A percentile compares a stretch with the other conserved stretches of the same genome.
phyloP scores from a whole-genome alignment of 345 rosid species.

The Mangifera indica region DNA sequence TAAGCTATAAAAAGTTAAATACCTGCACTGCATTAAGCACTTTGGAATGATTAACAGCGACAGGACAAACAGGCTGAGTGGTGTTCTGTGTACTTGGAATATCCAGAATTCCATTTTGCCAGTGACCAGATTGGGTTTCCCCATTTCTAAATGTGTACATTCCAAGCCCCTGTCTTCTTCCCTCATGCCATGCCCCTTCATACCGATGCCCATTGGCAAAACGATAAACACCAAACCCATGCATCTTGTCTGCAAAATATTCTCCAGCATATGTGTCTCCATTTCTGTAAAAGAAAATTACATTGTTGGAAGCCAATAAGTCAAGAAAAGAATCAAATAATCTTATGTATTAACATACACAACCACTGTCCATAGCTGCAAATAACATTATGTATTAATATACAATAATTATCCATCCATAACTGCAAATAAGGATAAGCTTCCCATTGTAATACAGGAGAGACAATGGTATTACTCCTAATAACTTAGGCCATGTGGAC shows the following conservation, averaged over 20 bases:
- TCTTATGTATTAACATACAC: background rate
- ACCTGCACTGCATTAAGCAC: slow-evolving; percentile 93
- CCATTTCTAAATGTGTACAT: slow-evolving; percentile 95
- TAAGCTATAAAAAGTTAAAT: background rate
- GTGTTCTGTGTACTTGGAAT: slow-evolving; percentile 79
- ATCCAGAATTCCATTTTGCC: slow-evolving; percentile 87
- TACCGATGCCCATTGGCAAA: slow-evolving; percentile 90
- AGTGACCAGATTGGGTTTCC: slow-evolving; percentile 93
- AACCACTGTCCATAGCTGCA: background rate
- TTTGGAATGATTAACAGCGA: slow-evolving; percentile 85
- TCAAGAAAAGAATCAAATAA: background rate
- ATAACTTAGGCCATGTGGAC: background rate
- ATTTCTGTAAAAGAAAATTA: slow-evolving; percentile 44
- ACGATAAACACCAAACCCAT: slow-evolving; percentile 83
- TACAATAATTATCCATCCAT: too few relatives aligned
- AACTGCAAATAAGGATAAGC: too few relatives aligned
- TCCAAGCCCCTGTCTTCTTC: slow-evolving; percentile 94
- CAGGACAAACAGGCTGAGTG: slow-evolving; percentile 52
- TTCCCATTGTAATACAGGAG: too few relatives aligned
- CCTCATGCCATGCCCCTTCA: slow-evolving; percentile 99
- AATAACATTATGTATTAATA: background rate
- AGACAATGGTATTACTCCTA: too few relatives aligned
- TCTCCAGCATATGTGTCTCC: slow-evolving; percentile 94
- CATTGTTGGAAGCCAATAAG: background rate
- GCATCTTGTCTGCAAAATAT: slow-evolving; percentile 97